Conservation (phyloP, 106 monocot species). For the Agapanthus africanus region DNA sequence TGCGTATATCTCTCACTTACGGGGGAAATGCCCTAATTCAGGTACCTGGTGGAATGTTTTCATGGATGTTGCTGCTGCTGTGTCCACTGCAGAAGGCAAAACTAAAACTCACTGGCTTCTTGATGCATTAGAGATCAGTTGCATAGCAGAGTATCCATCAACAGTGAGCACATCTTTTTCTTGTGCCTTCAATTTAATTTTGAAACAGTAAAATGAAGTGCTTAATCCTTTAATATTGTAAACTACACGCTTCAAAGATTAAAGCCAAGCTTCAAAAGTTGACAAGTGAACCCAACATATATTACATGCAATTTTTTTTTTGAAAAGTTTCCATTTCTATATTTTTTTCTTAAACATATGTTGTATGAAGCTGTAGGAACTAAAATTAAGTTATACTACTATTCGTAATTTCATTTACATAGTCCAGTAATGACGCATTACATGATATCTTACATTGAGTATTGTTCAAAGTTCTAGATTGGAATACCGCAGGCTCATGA, state of each 20-base stretch:
- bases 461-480: too few relatives aligned
- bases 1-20: neutral
- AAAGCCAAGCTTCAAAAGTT: neutral
- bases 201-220: neutral
- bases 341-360: neutral
- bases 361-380: neutral
- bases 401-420: neutral
- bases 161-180: constrained; percentile 37
- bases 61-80: constrained; percentile 53
- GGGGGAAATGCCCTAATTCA: constrained; percentile 19
- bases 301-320: too few relatives aligned
- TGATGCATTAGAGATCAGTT: constrained; percentile 85
- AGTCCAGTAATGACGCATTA: neutral
- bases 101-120: constrained; percentile 71
- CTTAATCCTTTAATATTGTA: neutral
- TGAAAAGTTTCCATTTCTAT: neutral
- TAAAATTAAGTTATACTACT: neutral
- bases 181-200: too few relatives aligned
- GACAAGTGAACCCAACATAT: too few relatives aligned
- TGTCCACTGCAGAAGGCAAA: constrained; percentile 30
- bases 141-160: constrained; percentile 55
- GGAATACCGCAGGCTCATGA: too few relatives aligned
- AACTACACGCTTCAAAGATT: neutral
- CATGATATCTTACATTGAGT: neutral
- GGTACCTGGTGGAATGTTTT: constrained; percentile 72